These are phyloP conservation scores for Paspalum vaginatum DNA, from an alignment of 176 grass and related monocot species.

Conservation along the genomic window DNA sequence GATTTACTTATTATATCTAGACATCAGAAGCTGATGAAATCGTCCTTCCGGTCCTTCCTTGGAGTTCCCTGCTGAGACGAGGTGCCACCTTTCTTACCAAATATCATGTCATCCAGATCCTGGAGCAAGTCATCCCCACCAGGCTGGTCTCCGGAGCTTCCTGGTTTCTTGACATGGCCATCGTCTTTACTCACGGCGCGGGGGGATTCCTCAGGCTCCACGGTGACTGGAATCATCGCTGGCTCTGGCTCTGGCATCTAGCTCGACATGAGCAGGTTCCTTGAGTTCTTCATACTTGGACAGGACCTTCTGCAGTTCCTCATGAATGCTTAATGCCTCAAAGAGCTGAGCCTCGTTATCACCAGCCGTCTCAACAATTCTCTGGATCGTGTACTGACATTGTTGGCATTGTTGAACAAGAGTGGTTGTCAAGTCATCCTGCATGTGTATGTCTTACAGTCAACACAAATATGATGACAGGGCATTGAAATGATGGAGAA, in stretches of 20 bases:
- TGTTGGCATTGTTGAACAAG: slow-evolving; percentile 87
- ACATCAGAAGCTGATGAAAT: slow-evolving; percentile 63
- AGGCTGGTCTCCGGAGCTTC: slow-evolving; percentile 16
- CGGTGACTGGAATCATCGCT: slow-evolving; percentile 74
- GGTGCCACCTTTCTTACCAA: slow-evolving; percentile 54
- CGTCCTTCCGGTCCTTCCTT: slow-evolving; percentile 56
- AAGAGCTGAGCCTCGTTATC: slow-evolving; percentile 75
- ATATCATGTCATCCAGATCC: slow-evolving; percentile 67
- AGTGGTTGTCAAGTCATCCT: slow-evolving; percentile 88
- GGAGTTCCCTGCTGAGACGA: slow-evolving; percentile 47
- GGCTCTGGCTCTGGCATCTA: slow-evolving; percentile 78
- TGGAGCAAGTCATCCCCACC: slow-evolving; percentile 52
- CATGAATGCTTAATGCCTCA: slow-evolving; percentile 80
- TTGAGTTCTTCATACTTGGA: slow-evolving; percentile 82
- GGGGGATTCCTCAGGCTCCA: slow-evolving; percentile 72
- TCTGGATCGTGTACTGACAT: slow-evolving; percentile 71
- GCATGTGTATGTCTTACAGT: slow-evolving; percentile 33
- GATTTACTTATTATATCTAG: not conserved
- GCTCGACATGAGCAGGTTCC: slow-evolving; percentile 48
- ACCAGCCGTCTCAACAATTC: slow-evolving; percentile 71
- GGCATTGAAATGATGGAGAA: slow-evolving; percentile 5
- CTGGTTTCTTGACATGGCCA: slow-evolving; percentile 38
- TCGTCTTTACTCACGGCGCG: slow-evolving; percentile 42
- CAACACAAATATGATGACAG: not conserved
- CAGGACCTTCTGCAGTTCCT: slow-evolving; percentile 82